Evolutionary conservation across 352 stramenopile genomes (phyloP).

Genomic region (Peronospora belbahrii): DNA sequence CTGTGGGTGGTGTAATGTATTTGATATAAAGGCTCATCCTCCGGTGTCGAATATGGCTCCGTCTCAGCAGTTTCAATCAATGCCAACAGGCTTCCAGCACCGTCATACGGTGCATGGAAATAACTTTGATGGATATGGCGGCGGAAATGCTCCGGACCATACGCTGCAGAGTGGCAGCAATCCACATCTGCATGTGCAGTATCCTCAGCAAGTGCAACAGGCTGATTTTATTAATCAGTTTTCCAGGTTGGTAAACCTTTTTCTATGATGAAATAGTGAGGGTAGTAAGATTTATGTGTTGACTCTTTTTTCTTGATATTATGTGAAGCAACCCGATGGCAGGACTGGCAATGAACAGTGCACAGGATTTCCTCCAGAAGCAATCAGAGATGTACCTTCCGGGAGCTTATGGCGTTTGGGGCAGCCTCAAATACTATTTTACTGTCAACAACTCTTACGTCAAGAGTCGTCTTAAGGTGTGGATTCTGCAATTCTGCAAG

Average conservation of each 20-base stretch:
- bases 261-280: not conserved
- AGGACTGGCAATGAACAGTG: conserved; percentile 77
- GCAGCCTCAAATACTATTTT: conserved; percentile 86
- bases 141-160: conserved; percentile 18
- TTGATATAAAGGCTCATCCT: conserved; percentile 29
- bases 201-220: conserved; percentile 24
- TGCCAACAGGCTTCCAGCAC: conserved; percentile 25
- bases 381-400: conserved; percentile 78
- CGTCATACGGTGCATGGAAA: conserved; percentile 28
- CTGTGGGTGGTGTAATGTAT: not conserved
- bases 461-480: conserved; percentile 76
- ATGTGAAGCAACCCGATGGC: conserved; percentile 77
- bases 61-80: conserved; percentile 30
- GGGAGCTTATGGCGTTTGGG: conserved; percentile 68
- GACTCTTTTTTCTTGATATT: conserved; percentile 2
- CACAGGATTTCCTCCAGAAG: conserved; percentile 75
- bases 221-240: conserved; percentile 76
- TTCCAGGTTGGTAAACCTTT: conserved; percentile 36
- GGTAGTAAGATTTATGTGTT: not conserved
- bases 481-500: not conserved
- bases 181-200: conserved; percentile 16
- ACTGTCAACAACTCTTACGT: conserved; percentile 88
- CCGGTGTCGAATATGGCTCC: conserved; percentile 16
- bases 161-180: conserved; percentile 21
- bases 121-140: conserved; percentile 24